Conservation (phyloP, 495 filamentous ascomycete genomes). For the Aspergillus leporis region DNA sequence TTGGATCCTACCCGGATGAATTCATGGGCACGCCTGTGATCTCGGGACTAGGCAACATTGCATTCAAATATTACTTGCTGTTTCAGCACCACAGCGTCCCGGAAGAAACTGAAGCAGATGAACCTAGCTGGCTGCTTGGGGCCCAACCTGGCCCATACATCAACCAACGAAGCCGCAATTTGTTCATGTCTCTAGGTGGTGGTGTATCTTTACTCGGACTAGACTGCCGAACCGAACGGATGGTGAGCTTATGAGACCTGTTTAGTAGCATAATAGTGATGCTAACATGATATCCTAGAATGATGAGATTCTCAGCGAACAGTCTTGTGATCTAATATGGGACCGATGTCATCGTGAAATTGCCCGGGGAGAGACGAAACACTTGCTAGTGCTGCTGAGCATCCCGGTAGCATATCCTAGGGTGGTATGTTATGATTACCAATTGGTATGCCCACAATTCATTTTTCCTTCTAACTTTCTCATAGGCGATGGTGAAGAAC, state of each 20-base stretch:
- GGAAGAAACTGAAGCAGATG: constrained; percentile 74
- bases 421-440: constrained; percentile 52
- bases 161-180: constrained; percentile 74
- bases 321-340: constrained; percentile 82
- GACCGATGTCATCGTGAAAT: constrained; percentile 81
- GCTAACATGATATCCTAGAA: constrained; percentile 43
- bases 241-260: constrained; percentile 39
- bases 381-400: constrained; percentile 81
- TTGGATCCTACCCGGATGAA: constrained; percentile 86
- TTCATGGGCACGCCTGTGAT: constrained; percentile 94
- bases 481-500: constrained; percentile 65
- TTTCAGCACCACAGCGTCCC: constrained; percentile 93
- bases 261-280: background rate
- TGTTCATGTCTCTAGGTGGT: constrained; percentile 81
- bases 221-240: constrained; percentile 89
- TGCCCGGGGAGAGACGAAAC: constrained; percentile 77
- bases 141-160: constrained; percentile 85
- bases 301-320: constrained; percentile 75
- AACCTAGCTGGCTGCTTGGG: constrained; percentile 91
- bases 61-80: constrained; percentile 97
- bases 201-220: constrained; percentile 81
- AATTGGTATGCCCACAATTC: background rate
- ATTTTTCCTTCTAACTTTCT: constrained; percentile 20
- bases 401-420: constrained; percentile 93
- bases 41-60: constrained; percentile 81